Percentiles rank a stretch among this genome's conserved stretches.
Conservation (phyloP, 2,329 filamentous ascomycete genomes). For the Mollisiaceae sp. region DNA sequence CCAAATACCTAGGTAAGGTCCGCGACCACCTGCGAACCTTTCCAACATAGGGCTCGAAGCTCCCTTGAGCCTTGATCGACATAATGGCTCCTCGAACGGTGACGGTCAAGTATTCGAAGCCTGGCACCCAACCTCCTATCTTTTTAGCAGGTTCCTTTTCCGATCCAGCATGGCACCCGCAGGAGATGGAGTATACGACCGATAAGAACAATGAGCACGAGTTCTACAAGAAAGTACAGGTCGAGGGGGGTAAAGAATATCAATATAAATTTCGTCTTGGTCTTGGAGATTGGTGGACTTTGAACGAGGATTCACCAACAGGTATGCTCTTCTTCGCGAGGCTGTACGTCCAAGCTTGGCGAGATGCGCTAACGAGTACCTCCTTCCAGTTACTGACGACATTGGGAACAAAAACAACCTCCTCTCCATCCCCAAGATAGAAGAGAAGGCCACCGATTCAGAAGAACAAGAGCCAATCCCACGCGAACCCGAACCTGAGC, state of each 20-base stretch:
- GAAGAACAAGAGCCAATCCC: slow-evolving; percentile 10
- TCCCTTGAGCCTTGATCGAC: slow-evolving; percentile 15
- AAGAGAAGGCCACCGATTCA: slow-evolving; percentile 15
- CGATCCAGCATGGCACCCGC: slow-evolving; percentile 60
- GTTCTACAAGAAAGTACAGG: slow-evolving; percentile 62
- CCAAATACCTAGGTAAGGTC: neutral
- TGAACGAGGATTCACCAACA: slow-evolving; percentile 66
- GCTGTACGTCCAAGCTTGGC: neutral
- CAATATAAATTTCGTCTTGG: slow-evolving; percentile 79
- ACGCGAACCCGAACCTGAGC: neutral
- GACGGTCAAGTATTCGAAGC: slow-evolving; percentile 63
- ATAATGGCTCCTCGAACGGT: slow-evolving; percentile 44
- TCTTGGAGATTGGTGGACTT: slow-evolving; percentile 68
- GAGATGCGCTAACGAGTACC: slow-evolving; percentile 17
- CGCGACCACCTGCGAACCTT: neutral
- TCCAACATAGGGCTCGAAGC: slow-evolving; percentile 4
- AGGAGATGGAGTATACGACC: slow-evolving; percentile 65
- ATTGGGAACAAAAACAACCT: slow-evolving; percentile 59
- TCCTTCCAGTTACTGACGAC: slow-evolving; percentile 52
- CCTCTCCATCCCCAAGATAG: slow-evolving; percentile 43
- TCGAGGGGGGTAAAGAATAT: slow-evolving; percentile 62
- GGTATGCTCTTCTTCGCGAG: slow-evolving; percentile 50
- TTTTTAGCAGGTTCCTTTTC: slow-evolving; percentile 74
- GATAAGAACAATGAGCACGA: slow-evolving; percentile 58
- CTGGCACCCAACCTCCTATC: slow-evolving; percentile 67